Evolutionary conservation across 208 protist genomes (phyloP).

Genomic region (Leishmania turanica): DNA sequence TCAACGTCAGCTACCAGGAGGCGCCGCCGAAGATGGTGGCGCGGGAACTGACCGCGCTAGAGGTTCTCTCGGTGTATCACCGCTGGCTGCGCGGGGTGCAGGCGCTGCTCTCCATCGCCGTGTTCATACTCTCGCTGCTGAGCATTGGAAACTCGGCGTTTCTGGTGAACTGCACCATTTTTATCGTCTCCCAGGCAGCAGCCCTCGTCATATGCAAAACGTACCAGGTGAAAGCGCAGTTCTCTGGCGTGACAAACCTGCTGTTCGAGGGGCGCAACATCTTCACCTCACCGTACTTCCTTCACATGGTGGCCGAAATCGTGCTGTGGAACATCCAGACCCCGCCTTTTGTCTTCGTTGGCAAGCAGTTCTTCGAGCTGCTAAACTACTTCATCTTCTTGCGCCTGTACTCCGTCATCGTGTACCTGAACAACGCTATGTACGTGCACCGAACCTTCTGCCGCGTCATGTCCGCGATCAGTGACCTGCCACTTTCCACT

Average conservation of each 20-base stretch:
- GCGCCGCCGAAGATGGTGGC: slow-evolving; percentile 46
- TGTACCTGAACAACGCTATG: slow-evolving; percentile 71
- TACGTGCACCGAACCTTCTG: slow-evolving; percentile 77
- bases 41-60: slow-evolving; percentile 51
- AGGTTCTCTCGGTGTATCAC: slow-evolving; percentile 67
- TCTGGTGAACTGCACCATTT: slow-evolving; percentile 66
- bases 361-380: slow-evolving; percentile 48
- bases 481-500: slow-evolving; percentile 48
- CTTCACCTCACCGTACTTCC: slow-evolving; percentile 73
- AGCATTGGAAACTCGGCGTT: slow-evolving; percentile 29
- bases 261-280: slow-evolving; percentile 63
- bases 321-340: slow-evolving; percentile 76
- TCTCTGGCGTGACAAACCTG: slow-evolving; percentile 59
- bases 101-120: slow-evolving; percentile 58
- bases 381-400: slow-evolving; percentile 78
- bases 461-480: slow-evolving; percentile 61
- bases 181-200: slow-evolving; percentile 47
- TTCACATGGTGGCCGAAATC: slow-evolving; percentile 64
- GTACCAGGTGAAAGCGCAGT: slow-evolving; percentile 72
- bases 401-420: slow-evolving; percentile 65
- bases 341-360: slow-evolving; percentile 56
- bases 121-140: slow-evolving; percentile 61
- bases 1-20: slow-evolving; percentile 57
- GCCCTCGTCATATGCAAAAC: slow-evolving; percentile 58
- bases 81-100: slow-evolving; percentile 76